Evolutionary conservation across 2,329 filamentous ascomycete genomes (phyloP).

Genomic region (Xylariaceae sp.): DNA sequence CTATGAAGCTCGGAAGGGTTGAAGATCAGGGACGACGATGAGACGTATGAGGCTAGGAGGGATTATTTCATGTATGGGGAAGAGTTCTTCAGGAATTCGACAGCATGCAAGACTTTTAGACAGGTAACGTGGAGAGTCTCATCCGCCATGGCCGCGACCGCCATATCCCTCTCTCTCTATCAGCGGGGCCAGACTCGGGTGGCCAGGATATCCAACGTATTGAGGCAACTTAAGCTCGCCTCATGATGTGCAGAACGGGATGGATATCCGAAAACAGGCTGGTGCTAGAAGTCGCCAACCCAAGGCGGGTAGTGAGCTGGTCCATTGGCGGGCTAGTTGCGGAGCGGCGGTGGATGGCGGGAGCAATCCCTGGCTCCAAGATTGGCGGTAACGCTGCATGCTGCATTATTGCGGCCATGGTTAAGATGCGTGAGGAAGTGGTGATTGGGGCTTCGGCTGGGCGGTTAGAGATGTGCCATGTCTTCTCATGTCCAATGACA

Average conservation of each 20-base stretch:
- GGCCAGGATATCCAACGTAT: conserved; percentile 12
- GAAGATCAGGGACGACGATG: conserved; percentile 36
- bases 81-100: conserved; percentile 35
- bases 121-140: conserved; percentile 28
- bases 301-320: conserved; percentile 18
- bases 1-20: conserved; percentile 22
- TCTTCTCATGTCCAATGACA: conserved; percentile 30
- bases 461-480: conserved; percentile 27
- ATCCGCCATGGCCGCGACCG: conserved; percentile 34
- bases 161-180: conserved; percentile 23
- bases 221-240: conserved; percentile 22
- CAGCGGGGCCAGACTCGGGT: conserved; percentile 23
- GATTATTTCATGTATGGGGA: conserved; percentile 34
- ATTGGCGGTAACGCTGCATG: conserved; percentile 24
- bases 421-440: conserved; percentile 14
- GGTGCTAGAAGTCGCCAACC: conserved; percentile 2
- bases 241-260: conserved; percentile 29
- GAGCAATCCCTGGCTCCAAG: conserved; percentile 12
- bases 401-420: conserved; percentile 18
- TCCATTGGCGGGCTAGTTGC: conserved; percentile 23
- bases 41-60: conserved; percentile 34
- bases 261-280: conserved; percentile 17
- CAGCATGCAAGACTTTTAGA: conserved; percentile 37
- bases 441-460: conserved; percentile 20
- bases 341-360: conserved; percentile 13